Evolutionary conservation across 352 stramenopile species (phyloP), one percentile per base, ranked within the genome.

Genomic region (Phytophthora tentaculata): DNA sequence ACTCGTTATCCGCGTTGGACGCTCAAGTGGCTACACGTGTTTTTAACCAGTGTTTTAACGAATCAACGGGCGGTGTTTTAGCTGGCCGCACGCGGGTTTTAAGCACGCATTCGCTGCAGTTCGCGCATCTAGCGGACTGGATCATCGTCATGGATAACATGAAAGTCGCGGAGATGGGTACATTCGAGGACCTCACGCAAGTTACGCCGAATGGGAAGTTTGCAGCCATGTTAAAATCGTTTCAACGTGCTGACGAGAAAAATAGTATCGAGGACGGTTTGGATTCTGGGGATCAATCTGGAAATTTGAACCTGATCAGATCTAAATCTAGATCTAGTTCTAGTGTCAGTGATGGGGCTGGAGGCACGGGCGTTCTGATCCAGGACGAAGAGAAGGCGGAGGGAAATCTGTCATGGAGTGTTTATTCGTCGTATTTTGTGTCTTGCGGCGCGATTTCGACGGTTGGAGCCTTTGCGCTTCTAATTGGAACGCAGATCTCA

Each of bases 71-170:
- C 5, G 70, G 74, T 2, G 61, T 88, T 8, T 48, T 92, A 5
- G 75, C 79, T 32, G 82, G 79, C 6, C 56, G 71, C 0, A 91
- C 84, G 41, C 77, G 84, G 0, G 73, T 92, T 37, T 48, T 92
- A 4, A 81, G 73, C 32, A 88, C 77, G 0, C 78, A 88, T 29
- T 76, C 79, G 16, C 56, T 91, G 2, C 72, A 89, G 47, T 87
- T 89, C 56, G 80, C 79, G 10, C 74, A 79, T 16, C 51, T 68
- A 0, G 81, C 84, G 0, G 74, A 92, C 35, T 90, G 82, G 82
- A 88, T 92, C 49, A 85, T 92, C 32, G 81, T 92, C 5, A 89
- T 92, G 80, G 79, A 89, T 44, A 79, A 87, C 20, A 86, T 87
- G 78, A 74, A 67, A 2, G 79, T 88, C 6, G 79, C 74, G 20